These are phyloP conservation scores for Turnera subulata DNA, from an alignment of 345 rosid species.

Conservation along the genomic window DNA sequence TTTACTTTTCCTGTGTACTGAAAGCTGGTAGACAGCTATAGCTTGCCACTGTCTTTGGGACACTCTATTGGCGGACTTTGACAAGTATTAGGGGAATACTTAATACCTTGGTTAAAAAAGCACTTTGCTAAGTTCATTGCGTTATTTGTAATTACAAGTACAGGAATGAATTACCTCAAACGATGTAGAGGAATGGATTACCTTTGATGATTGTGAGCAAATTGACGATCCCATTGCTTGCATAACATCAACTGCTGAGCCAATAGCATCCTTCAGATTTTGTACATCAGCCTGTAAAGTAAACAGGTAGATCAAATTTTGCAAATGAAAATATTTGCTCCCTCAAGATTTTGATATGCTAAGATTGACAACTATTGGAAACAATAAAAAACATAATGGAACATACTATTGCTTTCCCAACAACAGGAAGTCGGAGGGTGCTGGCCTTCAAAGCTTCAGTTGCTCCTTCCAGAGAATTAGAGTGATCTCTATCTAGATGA, in stretches of 20 bases:
- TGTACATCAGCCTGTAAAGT: conserved; percentile 59
- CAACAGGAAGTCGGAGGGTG: conserved; percentile 87
- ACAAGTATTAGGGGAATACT: no score
- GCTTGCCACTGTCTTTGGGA: no score
- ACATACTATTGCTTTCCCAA: conserved; percentile 67
- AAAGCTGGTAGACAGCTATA: background rate
- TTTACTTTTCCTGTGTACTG: no score
- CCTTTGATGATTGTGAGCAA: conserved; percentile 58
- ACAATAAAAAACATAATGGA: conserved; percentile 4
- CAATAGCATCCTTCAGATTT: conserved; percentile 76
- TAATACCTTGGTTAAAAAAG: no score
- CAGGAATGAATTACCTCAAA: conserved; percentile 47
- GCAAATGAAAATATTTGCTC: background rate
- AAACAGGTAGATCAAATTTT: conserved; percentile 4
- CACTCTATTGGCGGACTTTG: no score
- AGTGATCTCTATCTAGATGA: conserved; percentile 64
- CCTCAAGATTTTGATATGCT: no score
- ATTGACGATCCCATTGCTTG: conserved; percentile 79
- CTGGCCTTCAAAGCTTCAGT: conserved; percentile 91
- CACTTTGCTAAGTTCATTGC: no score
- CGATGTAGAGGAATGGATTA: conserved; percentile 27
- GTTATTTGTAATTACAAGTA: background rate
- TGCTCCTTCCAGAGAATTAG: conserved; percentile 66
- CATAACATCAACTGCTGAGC: conserved; percentile 82
- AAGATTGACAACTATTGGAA: no score